Conservation (phyloP, 805 yeast species). For the Candida boleticola region DNA sequence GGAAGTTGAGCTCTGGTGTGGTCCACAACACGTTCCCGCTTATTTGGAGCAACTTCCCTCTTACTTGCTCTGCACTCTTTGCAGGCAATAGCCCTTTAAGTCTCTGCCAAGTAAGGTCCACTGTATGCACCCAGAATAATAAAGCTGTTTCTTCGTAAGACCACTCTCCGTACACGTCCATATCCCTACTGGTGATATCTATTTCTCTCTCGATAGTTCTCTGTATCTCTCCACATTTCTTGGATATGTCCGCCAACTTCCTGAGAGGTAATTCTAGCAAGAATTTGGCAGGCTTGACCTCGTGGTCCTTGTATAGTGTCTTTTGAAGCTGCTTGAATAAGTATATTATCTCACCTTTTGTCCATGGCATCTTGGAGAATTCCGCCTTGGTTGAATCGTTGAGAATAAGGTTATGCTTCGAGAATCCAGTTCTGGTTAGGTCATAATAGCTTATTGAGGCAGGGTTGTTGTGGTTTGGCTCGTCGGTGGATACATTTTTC, state of each 20-base stretch:
- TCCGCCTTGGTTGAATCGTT: not conserved
- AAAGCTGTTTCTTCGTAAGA: not conserved
- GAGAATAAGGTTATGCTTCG: not conserved
- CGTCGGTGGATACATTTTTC: not conserved
- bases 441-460: no score
- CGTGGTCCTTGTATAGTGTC: not conserved
- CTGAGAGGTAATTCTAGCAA: not conserved
- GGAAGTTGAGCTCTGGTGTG: not conserved
- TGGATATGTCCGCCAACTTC: not conserved
- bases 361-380: not conserved
- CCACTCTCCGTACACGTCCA: slow-evolving; percentile 4
- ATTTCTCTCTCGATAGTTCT: not conserved
- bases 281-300: not conserved
- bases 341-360: not conserved
- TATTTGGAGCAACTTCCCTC: slow-evolving; percentile 4
- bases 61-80: not conserved
- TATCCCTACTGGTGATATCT: not conserved
- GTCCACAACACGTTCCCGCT: slow-evolving; percentile 4
- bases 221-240: not conserved
- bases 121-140: not conserved
- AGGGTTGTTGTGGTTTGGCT: not conserved
- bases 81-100: not conserved
- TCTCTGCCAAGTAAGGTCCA: not conserved
- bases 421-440: not conserved
- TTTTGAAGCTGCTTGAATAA: not conserved